Conservation (phyloP, 768 basidiomycete species). For the Hemileccinum rubropunctum region DNA sequence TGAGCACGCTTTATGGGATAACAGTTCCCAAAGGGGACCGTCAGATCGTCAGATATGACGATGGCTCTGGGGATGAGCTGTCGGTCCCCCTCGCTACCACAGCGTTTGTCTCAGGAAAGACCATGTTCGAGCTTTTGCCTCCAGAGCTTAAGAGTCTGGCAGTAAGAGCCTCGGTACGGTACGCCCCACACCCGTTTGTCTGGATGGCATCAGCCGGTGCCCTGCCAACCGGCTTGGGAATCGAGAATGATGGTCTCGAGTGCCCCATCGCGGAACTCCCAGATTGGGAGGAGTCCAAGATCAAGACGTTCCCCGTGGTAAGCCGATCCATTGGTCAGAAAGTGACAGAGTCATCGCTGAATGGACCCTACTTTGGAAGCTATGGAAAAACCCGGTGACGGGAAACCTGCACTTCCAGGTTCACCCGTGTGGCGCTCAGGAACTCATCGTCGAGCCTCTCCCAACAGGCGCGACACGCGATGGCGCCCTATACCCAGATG, state of each 20-base stretch:
- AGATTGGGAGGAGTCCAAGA: constrained; percentile 73
- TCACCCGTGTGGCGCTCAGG: constrained; percentile 73
- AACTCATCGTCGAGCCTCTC: constrained; percentile 72
- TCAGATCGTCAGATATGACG: constrained; percentile 77
- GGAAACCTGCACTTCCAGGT: constrained; percentile 84
- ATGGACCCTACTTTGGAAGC: constrained; percentile 32
- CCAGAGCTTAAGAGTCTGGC: constrained; percentile 74
- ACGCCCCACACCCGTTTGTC: constrained; percentile 84
- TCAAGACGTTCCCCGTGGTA: constrained; percentile 71
- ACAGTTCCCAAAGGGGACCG: constrained; percentile 60
- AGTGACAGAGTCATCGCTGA: not conserved
- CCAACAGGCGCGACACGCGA: constrained; percentile 56
- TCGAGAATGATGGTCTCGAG: constrained; percentile 77
- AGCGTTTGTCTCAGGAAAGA: constrained; percentile 76
- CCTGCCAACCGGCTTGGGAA: constrained; percentile 75
- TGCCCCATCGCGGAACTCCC: constrained; percentile 65
- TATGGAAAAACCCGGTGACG: constrained; percentile 93
- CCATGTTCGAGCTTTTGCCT: constrained; percentile 81
- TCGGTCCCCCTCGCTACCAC: constrained; percentile 84
- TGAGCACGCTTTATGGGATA: constrained; percentile 83
- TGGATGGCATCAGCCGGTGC: constrained; percentile 85
- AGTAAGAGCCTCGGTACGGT: constrained; percentile 70
- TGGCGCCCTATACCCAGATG: constrained; percentile 79
- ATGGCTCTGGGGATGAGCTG: constrained; percentile 83
- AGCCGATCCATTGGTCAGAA: constrained; percentile 12